Evolutionary conservation across 352 stramenopile species (phyloP), one percentile per base, ranked within the genome.

Genomic region (Nothophytophthora sp.): DNA sequence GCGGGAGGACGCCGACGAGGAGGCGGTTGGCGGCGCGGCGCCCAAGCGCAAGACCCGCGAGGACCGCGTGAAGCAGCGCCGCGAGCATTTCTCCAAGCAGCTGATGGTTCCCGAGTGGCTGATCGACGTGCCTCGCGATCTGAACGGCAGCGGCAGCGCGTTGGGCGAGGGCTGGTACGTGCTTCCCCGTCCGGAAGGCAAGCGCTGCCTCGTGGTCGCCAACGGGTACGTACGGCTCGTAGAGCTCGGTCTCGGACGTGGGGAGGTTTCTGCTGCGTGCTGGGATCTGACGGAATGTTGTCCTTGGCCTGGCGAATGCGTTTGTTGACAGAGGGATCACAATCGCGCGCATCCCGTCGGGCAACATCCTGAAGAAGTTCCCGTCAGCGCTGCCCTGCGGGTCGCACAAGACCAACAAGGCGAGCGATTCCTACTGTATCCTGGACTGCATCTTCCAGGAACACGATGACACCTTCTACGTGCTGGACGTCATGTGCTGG

Each of bases 401-500:
- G 33, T 96, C 86, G 13, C 70, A 83, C 40, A 90, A 90, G 60
- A 95, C 84, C 11, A 85, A 86, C 50, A 63, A 55, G 32, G 70
- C 71, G 10, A 74, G 55, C 24, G 82, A 95, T 37, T 70, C 78
- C 23, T 95, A 92, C 56, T 96, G 83, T 50, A 93, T 98, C 51
- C 59, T 98, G 13, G 90, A 98, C 56, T 97, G 88, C 64, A 87
- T 98, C 48, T 98, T 91, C 61, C 81, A 97, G 45, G 89, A 97
- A 47, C 68, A 84, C 37, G 73, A 96, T 51, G 47, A 62, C 28
- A 97, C 88, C 0, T 98, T 96, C 45, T 96, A 95, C 61, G 87
- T 97, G 25, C 55, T 97, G n/a, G 91, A 98, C 57, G 81, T 97
- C 60, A 93, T 97, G 84, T 96, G 85, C 69, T 98, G 91, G 91